Evolutionary conservation across 129 eudicot genomes (phyloP).

Genomic region (Centaurea solstitialis): DNA sequence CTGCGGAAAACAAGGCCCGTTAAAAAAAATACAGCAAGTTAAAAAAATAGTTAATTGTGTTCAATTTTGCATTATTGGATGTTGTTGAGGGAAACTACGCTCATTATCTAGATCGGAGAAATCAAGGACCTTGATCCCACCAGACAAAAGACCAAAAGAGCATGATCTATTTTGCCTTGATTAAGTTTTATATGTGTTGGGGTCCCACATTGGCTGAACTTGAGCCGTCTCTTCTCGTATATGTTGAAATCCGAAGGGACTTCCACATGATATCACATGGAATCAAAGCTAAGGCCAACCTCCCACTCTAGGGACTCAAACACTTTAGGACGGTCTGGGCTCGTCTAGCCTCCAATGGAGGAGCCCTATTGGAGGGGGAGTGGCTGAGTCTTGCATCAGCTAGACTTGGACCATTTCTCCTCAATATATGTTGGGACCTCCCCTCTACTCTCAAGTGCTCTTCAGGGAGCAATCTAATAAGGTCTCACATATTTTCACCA

Average conservation of each 20-base stretch:
- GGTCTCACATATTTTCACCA: not conserved
- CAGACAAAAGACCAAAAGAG: not conserved
- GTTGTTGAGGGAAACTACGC: not conserved
- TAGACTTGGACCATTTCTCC: not conserved
- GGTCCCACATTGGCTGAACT: not conserved
- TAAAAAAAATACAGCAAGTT: not conserved
- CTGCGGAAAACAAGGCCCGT: slow-evolving; percentile 25
- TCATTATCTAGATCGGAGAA: not conserved
- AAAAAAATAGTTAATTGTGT: not conserved
- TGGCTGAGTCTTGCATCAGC: not conserved
- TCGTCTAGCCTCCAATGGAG: not conserved
- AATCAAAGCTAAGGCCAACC: not conserved
- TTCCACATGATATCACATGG: not conserved
- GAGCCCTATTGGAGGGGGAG: not conserved
- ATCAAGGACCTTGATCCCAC: not conserved
- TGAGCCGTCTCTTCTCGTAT: not conserved
- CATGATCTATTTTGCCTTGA: not conserved
- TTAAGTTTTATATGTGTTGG: not conserved
- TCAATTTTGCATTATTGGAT: not conserved
- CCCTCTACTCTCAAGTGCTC: not conserved
- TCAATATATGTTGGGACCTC: not conserved
- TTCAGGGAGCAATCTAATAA: not conserved
- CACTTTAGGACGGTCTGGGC: not conserved
- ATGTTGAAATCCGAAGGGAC: not conserved
- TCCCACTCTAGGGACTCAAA: not conserved